Evolutionary conservation across 73 alveolate genomes (phyloP), one percentile per base, ranked within the genome.

Genomic region (Paramecium primaurelia): DNA sequence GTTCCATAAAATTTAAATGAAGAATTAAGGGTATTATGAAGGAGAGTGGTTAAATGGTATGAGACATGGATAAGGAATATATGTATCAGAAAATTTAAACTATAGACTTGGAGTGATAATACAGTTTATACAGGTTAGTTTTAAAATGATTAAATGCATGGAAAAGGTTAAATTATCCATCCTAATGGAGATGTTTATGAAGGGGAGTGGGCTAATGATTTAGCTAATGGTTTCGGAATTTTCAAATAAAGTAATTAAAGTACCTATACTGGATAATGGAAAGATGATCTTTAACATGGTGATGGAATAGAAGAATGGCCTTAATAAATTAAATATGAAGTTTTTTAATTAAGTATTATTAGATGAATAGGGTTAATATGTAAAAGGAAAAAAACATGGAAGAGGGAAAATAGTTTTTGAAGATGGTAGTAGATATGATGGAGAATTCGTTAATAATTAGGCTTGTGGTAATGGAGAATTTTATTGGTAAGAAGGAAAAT

Each of bases 191-290:
- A 90, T 75, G 47, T 36, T 20, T 95, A 95, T 94, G 96, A 95
- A 71, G 98, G 98, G 26, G 96, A 95, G 77, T 92, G 97, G 93
- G 77, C 92, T 84, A 71, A 93, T 94, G 96, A 94, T 58, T 38
- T 73, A 59, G 93, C 93, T 25, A 49, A 92, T 83, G 98, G 98
- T 18, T 91, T 59, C 85, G 98, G 98, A 28, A 95, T 86, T 44
- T 93, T 91, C 92, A 87, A 16, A 6, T 86, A 91, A 59, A 71
- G 42, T 18, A 95, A 95, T 89, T 93, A 96, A 58, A 92, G 97
- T 68, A 92, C 64, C 37, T 95, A 94, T 85, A 59, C 59, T 20
- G 95, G 95, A 30, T 42, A 51, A 32, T 91, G 77, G 88, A 22
- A 34, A 12, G 87, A 91, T 28, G 86, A 77, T 54, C 47, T 83